Evolutionary conservation across 2,329 filamentous ascomycete genomes (phyloP).

Genomic region (Cladosporium oxysporum): DNA sequence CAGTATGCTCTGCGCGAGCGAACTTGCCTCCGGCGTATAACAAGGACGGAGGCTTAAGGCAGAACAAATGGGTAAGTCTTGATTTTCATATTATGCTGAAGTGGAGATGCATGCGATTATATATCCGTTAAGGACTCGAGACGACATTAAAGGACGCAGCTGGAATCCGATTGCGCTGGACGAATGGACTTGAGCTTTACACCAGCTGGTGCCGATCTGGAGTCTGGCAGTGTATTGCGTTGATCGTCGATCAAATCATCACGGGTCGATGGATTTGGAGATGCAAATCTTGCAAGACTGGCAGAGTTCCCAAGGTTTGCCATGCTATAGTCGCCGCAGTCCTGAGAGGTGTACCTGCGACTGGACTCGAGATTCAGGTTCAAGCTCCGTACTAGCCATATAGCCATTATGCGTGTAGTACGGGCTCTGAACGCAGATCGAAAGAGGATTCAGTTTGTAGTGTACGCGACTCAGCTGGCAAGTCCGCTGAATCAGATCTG

Average conservation of each 20-base stretch:
- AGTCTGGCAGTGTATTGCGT: neutral
- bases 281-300: neutral
- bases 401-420: neutral
- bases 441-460: neutral
- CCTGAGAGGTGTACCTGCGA: neutral
- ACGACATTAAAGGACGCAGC: neutral
- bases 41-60: conserved; percentile 63
- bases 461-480: neutral
- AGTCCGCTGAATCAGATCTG: neutral
- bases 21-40: conserved; percentile 62
- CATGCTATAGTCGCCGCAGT: neutral
- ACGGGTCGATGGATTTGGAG: neutral
- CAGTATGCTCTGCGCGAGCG: conserved; percentile 79
- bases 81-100: neutral
- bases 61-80: conserved; percentile 81
- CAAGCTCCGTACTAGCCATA: neutral
- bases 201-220: neutral
- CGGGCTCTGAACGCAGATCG: neutral
- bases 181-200: neutral
- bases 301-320: neutral
- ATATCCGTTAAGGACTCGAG: neutral
- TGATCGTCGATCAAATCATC: neutral
- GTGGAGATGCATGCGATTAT: neutral
- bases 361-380: neutral
- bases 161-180: neutral